Evolutionary conservation across 495 filamentous ascomycete species (phyloP).

Genomic region (Hypoxylon perforatum): DNA sequence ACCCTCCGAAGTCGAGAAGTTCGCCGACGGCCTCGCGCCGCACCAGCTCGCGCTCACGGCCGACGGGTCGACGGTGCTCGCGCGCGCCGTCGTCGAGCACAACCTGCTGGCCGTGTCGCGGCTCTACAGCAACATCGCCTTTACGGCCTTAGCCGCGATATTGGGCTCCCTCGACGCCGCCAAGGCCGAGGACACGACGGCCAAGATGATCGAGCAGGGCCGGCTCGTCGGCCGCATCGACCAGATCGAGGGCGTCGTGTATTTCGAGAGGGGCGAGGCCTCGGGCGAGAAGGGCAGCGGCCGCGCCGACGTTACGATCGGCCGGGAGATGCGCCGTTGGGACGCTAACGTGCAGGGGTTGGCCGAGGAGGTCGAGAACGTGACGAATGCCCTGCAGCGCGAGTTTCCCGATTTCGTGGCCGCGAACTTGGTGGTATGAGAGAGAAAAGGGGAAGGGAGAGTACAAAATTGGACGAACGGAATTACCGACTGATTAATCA

Average conservation of each 20-base stretch:
- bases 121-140: conserved; percentile 88
- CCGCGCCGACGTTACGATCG: conserved; percentile 67
- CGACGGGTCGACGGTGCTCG: conserved; percentile 93
- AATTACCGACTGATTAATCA: neutral
- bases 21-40: conserved; percentile 79
- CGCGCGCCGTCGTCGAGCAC: conserved; percentile 94
- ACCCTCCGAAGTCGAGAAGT: conserved; percentile 83
- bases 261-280: conserved; percentile 79
- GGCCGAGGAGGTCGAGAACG: conserved; percentile 87
- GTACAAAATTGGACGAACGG: neutral
- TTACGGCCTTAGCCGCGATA: conserved; percentile 78
- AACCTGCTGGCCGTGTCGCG: conserved; percentile 88
- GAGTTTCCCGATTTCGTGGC: conserved; percentile 73
- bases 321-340: conserved; percentile 82
- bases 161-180: conserved; percentile 77
- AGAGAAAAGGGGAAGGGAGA: neutral
- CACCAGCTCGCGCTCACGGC: conserved; percentile 90
- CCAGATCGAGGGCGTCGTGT: conserved; percentile 90
- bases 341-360: conserved; percentile 86
- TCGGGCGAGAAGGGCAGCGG: conserved; percentile 71
- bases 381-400: conserved; percentile 77
- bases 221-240: conserved; percentile 89
- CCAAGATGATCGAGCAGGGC: conserved; percentile 94
- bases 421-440: conserved; percentile 54
- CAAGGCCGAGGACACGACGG: conserved; percentile 90